Evolutionary conservation across 1,284 basidiomycete species (phyloP).

Genomic region (Marasmius sp.): DNA sequence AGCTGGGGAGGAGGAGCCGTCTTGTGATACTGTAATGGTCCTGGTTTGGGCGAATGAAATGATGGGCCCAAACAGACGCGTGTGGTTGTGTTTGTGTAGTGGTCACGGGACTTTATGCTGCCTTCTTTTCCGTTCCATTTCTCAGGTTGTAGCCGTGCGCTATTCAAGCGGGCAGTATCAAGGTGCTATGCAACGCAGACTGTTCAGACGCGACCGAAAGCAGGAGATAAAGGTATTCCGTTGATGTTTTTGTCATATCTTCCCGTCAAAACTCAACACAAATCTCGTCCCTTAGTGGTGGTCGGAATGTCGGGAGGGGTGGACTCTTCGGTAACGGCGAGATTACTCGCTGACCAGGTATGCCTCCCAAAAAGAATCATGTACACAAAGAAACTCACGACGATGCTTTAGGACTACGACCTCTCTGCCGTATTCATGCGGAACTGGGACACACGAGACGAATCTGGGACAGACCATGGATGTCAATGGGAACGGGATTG

Average conservation of each 20-base stretch:
- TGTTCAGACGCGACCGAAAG: slow-evolving; percentile 29
- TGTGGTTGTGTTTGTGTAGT: neutral
- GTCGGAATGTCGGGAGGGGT: slow-evolving; percentile 97
- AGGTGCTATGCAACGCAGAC: slow-evolving; percentile 1
- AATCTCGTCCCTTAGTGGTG: slow-evolving; percentile 60
- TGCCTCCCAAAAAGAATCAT: slow-evolving; percentile 8
- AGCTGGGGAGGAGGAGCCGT: too few relatives aligned
- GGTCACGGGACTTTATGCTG: neutral
- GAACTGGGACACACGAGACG: slow-evolving; percentile 86
- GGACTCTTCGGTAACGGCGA: slow-evolving; percentile 86
- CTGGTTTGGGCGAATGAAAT: neutral
- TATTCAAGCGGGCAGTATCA: neutral
- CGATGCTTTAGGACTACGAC: slow-evolving; percentile 69
- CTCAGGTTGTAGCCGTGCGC: neutral
- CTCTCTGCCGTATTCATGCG: slow-evolving; percentile 92
- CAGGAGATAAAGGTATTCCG: slow-evolving; percentile 53
- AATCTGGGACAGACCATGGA: slow-evolving; percentile 69
- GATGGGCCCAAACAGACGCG: neutral
- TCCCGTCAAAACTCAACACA: neutral
- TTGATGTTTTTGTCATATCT: neutral
- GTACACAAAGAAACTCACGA: neutral
- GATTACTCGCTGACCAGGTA: slow-evolving; percentile 70
- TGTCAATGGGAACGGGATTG: slow-evolving; percentile 97
- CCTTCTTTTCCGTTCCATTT: neutral
- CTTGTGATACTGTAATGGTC: too few relatives aligned